A percentile compares a stretch with the other conserved stretches of the same genome.
phyloP scores from a whole-genome alignment of 2,329 filamentous ascomycete genomes.

The Tolypocladium endophyticum region DNA sequence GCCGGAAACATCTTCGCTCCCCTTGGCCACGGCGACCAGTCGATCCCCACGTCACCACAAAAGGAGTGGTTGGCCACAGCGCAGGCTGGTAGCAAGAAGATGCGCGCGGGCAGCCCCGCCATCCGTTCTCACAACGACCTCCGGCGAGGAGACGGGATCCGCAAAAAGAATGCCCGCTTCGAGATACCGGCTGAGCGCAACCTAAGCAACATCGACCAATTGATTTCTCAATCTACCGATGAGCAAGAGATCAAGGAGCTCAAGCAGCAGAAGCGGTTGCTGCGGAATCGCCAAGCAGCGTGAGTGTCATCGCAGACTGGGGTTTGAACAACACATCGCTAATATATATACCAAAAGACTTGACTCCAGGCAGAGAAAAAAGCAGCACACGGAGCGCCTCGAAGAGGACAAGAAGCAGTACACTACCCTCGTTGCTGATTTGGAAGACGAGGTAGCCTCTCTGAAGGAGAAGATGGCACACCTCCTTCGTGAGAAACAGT shows the following conservation, averaged over 20 bases:
- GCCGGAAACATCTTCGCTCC: slow-evolving; percentile 43
- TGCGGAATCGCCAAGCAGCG: slow-evolving; percentile 95
- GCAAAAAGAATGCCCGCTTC: slow-evolving; percentile 98
- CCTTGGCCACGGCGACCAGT: slow-evolving; percentile 33
- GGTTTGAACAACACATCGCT: neutral
- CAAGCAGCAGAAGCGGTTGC: slow-evolving; percentile 92
- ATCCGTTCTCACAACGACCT: slow-evolving; percentile 68
- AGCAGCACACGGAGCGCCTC: slow-evolving; percentile 92
- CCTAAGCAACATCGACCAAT: slow-evolving; percentile 84
- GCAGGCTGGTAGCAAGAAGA: slow-evolving; percentile 45
- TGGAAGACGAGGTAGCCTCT: slow-evolving; percentile 67
- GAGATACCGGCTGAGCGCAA: slow-evolving; percentile 93
- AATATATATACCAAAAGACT: slow-evolving; percentile 44
- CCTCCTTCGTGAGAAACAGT: slow-evolving; percentile 62
- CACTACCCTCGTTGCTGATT: slow-evolving; percentile 60
- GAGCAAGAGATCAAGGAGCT: slow-evolving; percentile 95
- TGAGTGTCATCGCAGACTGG: slow-evolving; percentile 37
- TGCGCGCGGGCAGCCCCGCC: slow-evolving; percentile 56
- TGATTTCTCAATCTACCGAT: slow-evolving; percentile 80
- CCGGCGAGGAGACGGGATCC: slow-evolving; percentile 74
- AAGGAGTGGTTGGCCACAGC: slow-evolving; percentile 46
- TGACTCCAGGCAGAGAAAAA: slow-evolving; percentile 94
- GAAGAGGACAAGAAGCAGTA: slow-evolving; percentile 95
- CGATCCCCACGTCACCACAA: slow-evolving; percentile 44
- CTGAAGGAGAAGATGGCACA: slow-evolving; percentile 61